Percentiles rank a stretch among this genome's conserved stretches.
Evolutionary conservation across 495 filamentous ascomycete species (phyloP).

Genomic region (Xylaria venustula): DNA sequence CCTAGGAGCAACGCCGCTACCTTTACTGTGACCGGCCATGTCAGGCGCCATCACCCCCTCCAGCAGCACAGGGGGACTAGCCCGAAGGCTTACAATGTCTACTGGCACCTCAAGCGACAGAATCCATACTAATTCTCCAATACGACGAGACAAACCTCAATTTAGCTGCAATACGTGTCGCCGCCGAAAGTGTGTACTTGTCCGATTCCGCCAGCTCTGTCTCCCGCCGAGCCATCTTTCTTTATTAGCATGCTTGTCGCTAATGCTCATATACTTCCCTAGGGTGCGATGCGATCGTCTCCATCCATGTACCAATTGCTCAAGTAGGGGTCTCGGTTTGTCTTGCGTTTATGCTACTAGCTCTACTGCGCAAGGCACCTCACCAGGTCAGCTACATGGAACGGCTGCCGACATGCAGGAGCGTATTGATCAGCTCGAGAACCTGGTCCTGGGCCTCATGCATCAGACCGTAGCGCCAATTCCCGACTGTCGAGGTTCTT

Average conservation of each 20-base stretch:
- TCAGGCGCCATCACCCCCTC: neutral
- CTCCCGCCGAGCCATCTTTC: neutral
- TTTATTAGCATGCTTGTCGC: neutral
- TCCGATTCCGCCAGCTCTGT: neutral
- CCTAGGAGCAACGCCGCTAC: neutral
- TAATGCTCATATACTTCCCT: neutral
- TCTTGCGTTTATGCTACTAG: conserved; percentile 14
- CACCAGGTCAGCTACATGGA: neutral
- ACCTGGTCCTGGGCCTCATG: conserved; percentile 15
- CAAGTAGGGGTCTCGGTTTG: conserved; percentile 8
- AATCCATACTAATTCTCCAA: neutral
- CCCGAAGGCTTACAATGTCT: neutral
- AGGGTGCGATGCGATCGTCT: conserved; percentile 20
- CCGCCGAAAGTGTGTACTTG: conserved; percentile 13
- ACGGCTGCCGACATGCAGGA: conserved; percentile 13
- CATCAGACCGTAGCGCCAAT: neutral
- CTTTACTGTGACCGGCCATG: neutral
- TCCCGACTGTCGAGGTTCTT: neutral
- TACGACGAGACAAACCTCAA: conserved; percentile 20
- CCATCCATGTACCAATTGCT: conserved; percentile 21
- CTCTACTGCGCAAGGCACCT: neutral
- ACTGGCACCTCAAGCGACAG: neutral
- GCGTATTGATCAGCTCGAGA: conserved; percentile 20
- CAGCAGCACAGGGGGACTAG: neutral
- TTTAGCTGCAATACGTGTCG: conserved; percentile 19